Evolutionary conservation across 495 filamentous ascomycete genomes (phyloP).

Genomic region (Tuber indicum): DNA sequence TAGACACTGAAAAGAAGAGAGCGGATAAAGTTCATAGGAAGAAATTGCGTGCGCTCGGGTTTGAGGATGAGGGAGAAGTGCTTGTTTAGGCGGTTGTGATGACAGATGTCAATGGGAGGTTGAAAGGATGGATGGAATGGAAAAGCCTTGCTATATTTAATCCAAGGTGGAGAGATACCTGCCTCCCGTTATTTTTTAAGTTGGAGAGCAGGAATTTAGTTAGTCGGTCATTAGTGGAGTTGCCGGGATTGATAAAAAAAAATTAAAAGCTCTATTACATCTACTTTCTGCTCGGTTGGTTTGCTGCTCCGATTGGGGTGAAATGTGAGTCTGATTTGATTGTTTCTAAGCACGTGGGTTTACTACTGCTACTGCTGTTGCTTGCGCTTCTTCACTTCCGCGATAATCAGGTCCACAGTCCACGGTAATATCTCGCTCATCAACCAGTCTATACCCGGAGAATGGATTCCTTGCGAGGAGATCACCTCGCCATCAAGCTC

Average conservation of each 20-base stretch:
- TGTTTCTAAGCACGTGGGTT: neutral
- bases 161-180: conserved; percentile 26
- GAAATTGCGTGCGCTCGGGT: conserved; percentile 68
- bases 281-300: neutral
- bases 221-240: neutral
- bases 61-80: conserved; percentile 64
- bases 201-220: neutral
- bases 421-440: conserved; percentile 51
- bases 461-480: conserved; percentile 46
- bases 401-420: conserved; percentile 52
- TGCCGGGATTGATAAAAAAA: neutral
- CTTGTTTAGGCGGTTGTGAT: conserved; percentile 20
- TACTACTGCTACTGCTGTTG: neutral
- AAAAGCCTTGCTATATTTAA: conserved; percentile 41
- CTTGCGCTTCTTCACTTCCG: conserved; percentile 36
- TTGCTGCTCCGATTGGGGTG: neutral
- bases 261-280: neutral
- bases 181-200: neutral
- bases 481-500: conserved; percentile 47
- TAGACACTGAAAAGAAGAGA: conserved; percentile 59
- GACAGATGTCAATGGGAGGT: neutral
- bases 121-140: conserved; percentile 6
- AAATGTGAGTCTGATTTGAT: neutral
- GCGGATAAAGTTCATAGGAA: conserved; percentile 62
- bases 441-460: conserved; percentile 45